Conservation (phyloP, 306 rosid species). For the Pterocarpus macrocarpus region DNA sequence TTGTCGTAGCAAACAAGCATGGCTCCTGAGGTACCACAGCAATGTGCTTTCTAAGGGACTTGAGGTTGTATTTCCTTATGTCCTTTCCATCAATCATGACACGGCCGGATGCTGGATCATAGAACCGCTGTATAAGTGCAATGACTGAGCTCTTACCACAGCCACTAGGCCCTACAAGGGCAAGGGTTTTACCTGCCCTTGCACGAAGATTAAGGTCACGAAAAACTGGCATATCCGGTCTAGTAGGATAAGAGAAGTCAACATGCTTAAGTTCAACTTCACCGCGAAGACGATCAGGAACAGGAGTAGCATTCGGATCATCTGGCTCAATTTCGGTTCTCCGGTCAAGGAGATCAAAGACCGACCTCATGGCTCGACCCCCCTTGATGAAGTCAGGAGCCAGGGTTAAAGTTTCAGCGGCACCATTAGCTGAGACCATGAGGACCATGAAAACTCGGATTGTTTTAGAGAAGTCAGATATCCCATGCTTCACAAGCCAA, state of each 20-base stretch:
- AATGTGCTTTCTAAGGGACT: slow-evolving; percentile 81
- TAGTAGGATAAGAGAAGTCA: slow-evolving; percentile 80
- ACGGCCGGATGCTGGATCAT: slow-evolving; percentile 88
- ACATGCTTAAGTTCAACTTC: slow-evolving; percentile 88
- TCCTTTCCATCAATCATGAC: slow-evolving; percentile 86
- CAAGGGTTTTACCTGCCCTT: slow-evolving; percentile 89
- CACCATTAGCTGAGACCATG: slow-evolving; percentile 93
- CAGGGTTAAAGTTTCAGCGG: slow-evolving; percentile 87
- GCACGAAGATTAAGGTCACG: slow-evolving; percentile 84
- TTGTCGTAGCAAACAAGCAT: slow-evolving; percentile 78
- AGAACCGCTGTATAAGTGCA: slow-evolving; percentile 76
- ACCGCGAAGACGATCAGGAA: slow-evolving; percentile 80
- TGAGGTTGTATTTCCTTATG: slow-evolving; percentile 84
- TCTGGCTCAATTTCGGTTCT: slow-evolving; percentile 92
- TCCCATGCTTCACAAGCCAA: slow-evolving; percentile 94
- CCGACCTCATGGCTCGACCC: slow-evolving; percentile 89
- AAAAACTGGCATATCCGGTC: slow-evolving; percentile 82
- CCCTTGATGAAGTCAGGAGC: slow-evolving; percentile 96
- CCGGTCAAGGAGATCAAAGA: slow-evolving; percentile 86
- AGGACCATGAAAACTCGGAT: slow-evolving; percentile 91
- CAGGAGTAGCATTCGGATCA: slow-evolving; percentile 70
- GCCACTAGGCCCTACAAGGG: slow-evolving; percentile 94
- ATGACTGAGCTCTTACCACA: slow-evolving; percentile 93
- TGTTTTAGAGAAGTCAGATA: slow-evolving; percentile 89
- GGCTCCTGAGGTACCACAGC: slow-evolving; percentile 94